Percentiles rank a stretch among this genome's conserved stretches.
Evolutionary conservation across 345 rosid species (phyloP).

Genomic region (Lagerstroemia speciosa): DNA sequence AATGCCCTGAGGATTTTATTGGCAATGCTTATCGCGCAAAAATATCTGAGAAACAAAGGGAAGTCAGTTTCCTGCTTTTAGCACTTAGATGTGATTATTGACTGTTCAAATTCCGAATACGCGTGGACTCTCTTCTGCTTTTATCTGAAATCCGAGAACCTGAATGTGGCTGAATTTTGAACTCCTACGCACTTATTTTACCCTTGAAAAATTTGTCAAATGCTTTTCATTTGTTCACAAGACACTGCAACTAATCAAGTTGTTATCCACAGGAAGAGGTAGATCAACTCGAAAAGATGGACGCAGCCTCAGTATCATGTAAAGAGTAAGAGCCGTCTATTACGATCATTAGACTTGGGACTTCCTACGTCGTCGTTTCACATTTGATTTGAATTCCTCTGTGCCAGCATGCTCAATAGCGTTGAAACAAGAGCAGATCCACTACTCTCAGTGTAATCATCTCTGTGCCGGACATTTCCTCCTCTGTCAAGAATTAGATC

Average conservation of each 20-base stretch:
- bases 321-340: conserved; percentile 3
- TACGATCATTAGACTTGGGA: not conserved
- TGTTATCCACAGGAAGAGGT: conserved; percentile 57
- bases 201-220: not conserved
- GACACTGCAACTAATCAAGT: no score
- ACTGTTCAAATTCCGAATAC: no score
- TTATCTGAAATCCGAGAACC: no score
- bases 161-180: no score
- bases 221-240: not conserved
- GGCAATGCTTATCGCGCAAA: no score
- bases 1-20: no score
- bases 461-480: not conserved
- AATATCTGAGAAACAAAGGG: no score
- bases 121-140: no score
- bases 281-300: conserved; percentile 65
- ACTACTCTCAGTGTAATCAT: conserved; percentile 50
- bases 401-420: conserved; percentile 41
- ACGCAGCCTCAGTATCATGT: conserved; percentile 21
- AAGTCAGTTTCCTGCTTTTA: no score
- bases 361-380: not conserved
- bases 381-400: not conserved
- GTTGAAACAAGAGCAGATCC: conserved; percentile 68
- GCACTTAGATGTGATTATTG: no score
- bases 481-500: not conserved
- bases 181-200: not conserved